phyloP scores from a whole-genome alignment of 2,329 filamentous ascomycete genomes.

The Trichothecium roseum region DNA sequence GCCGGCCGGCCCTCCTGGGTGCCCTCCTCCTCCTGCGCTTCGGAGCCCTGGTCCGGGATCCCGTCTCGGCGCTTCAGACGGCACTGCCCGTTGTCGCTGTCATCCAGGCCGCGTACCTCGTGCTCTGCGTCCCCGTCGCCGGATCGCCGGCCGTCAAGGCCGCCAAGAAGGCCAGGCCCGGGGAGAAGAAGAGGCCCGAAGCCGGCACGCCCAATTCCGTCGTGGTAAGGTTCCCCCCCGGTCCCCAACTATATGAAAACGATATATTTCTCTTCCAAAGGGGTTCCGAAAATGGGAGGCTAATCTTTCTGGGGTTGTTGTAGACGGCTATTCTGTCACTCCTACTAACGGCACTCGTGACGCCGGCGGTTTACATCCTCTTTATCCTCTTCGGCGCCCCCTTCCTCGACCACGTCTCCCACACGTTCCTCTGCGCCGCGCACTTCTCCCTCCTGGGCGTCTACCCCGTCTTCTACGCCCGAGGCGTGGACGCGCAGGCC shows the following conservation, averaged over 20 bases:
- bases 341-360: slow-evolving; percentile 58
- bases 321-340: slow-evolving; percentile 36
- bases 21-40: slow-evolving; percentile 56
- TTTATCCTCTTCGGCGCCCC: slow-evolving; percentile 89
- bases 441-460: slow-evolving; percentile 73
- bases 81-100: slow-evolving; percentile 52
- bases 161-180: slow-evolving; percentile 39
- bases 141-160: slow-evolving; percentile 30
- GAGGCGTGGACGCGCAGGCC: slow-evolving; percentile 61
- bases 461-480: slow-evolving; percentile 75
- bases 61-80: slow-evolving; percentile 50
- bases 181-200: slow-evolving; percentile 43
- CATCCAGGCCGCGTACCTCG: slow-evolving; percentile 54
- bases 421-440: slow-evolving; percentile 70
- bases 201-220: slow-evolving; percentile 29
- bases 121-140: slow-evolving; percentile 54
- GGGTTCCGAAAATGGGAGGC: too few relatives aligned
- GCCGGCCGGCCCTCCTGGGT: slow-evolving; percentile 59
- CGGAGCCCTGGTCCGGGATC: slow-evolving; percentile 55
- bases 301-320: not conserved
- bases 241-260: too few relatives aligned
- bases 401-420: slow-evolving; percentile 65
- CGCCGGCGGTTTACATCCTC: slow-evolving; percentile 49
- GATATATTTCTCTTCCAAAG: too few relatives aligned
- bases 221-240: slow-evolving; percentile 27